Conservation (phyloP, 768 basidiomycete species). For the Lenzites betulinus region DNA sequence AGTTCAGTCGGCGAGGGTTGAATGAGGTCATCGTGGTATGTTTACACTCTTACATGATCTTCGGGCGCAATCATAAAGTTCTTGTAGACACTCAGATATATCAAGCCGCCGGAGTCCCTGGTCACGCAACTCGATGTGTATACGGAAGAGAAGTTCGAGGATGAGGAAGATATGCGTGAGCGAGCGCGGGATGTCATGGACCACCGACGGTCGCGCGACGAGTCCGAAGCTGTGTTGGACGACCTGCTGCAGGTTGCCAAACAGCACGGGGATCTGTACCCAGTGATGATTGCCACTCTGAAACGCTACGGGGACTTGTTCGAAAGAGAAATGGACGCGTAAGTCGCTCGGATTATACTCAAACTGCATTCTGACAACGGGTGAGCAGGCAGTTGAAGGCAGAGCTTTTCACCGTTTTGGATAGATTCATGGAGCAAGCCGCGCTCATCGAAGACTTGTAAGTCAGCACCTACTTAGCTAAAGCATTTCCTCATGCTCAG, state of each 20-base stretch:
- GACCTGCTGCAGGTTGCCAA: constrained; percentile 63
- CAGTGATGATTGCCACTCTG: constrained; percentile 60
- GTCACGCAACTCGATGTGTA: constrained; percentile 81
- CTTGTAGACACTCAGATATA: constrained; percentile 68
- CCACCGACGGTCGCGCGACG: constrained; percentile 38
- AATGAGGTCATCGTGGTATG: constrained; percentile 84
- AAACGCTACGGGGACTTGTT: constrained; percentile 57
- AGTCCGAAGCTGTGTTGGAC: constrained; percentile 56
- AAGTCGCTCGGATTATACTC: constrained; percentile 31
- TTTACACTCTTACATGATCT: constrained; percentile 13
- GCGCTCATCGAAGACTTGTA: constrained; percentile 60
- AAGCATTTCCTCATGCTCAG: neutral
- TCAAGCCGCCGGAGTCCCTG: constrained; percentile 75
- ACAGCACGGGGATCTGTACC: constrained; percentile 63
- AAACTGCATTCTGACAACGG: neutral
- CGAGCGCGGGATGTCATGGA: constrained; percentile 46
- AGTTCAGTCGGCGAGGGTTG: constrained; percentile 78
- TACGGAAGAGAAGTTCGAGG: constrained; percentile 86
- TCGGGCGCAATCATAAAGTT: too few relatives aligned
- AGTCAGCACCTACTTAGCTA: constrained; percentile 28
- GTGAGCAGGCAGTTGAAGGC: constrained; percentile 58
- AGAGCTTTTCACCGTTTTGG: constrained; percentile 58
- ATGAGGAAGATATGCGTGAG: constrained; percentile 83
- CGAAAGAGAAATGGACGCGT: constrained; percentile 63
- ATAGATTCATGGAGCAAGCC: constrained; percentile 67